A percentile compares a stretch with the other conserved stretches of the same genome.
Evolutionary conservation across 208 protist species (phyloP).

Genomic region (Lotmaria passim): DNA sequence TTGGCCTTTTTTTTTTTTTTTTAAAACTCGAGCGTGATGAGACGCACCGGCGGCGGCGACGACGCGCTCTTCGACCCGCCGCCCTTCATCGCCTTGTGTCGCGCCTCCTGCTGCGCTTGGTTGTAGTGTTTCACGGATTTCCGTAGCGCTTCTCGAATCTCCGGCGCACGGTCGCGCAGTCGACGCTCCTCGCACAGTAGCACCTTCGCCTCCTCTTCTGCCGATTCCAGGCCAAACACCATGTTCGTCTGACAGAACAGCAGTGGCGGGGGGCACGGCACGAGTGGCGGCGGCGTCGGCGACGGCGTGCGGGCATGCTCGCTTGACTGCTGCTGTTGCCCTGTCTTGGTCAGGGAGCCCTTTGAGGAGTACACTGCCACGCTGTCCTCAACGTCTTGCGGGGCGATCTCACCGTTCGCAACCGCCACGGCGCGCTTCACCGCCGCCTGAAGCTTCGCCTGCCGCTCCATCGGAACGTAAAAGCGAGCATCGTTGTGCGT

Average conservation of each 20-base stretch:
- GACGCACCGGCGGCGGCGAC: conserved; percentile 2
- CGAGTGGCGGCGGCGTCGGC: background rate
- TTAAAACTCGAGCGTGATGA: conserved; percentile 25
- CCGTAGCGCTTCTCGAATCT: conserved; percentile 54
- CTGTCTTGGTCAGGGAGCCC: background rate
- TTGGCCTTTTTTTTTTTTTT: no score
- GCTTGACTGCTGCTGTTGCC: conserved; percentile 3
- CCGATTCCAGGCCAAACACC: conserved; percentile 47
- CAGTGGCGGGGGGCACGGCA: conserved; percentile 17
- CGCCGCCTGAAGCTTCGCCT: conserved; percentile 16
- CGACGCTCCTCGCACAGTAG: conserved; percentile 33
- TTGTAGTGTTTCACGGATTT: conserved; percentile 55
- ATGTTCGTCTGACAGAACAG: conserved; percentile 9
- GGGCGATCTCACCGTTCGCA: conserved; percentile 19
- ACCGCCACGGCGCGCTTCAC: conserved; percentile 17
- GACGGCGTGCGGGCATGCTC: conserved; percentile 5
- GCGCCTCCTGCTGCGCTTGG: conserved; percentile 17
- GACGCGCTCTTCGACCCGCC: background rate
- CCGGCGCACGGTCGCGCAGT: conserved; percentile 38
- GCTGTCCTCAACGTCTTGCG: background rate
- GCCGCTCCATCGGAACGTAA: conserved; percentile 20
- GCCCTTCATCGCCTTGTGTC: conserved; percentile 29
- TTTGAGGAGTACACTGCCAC: conserved; percentile 14
- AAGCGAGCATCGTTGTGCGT: conserved; percentile 42
- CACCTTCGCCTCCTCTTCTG: conserved; percentile 42